Base-by-base conservation (phyloP, 257 asterid species). In the Buddleja alternifolia region DNA sequence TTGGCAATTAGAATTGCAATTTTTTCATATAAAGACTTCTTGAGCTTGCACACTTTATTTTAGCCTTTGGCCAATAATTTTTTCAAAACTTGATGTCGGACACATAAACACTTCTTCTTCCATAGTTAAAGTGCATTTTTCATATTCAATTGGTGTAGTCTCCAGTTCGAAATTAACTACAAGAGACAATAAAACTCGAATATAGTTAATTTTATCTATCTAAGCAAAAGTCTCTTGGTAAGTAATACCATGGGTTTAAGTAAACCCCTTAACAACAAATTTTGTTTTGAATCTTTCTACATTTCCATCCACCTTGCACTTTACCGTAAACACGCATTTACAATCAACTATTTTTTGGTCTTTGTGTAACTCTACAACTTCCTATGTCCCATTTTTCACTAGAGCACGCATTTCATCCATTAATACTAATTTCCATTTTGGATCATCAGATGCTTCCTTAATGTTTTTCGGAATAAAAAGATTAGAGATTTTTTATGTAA, bases 401-500 rank as follows among this genome's bases (percentile, higher is more conserved):
- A 63, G 29, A 15, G 11, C 48, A 63, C 25, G 39, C 36, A 40
- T 69, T 23, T 19, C 61, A 17, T 58, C 67, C 41, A 36, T 34
- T 11, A 71, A 12, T 7, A 19, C 69, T 32, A 19, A 32, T 23
- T 36, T 73, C 57, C 40, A 36, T 19, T 46, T 4, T 10, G 14
- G 59, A 25, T 54, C 20, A 53, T 14, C 12, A 6, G 55, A 11
- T 12, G 59, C 60, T 72, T 53, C 39, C 32, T 42, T 1, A 36
- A 55, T 54, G 20, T 53, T 54, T 47, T 11, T 32, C n/a, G 53
- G 24, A 57, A 55, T 45, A 54, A 16, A 56, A 19, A 63, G n/a
- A 14, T 44, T 16, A 14, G 66, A 58, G 6, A 57, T 19, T 46
- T 45, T 65, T 4, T 17, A 40, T 5, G 51, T 15, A 36, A 53